A percentile compares a stretch with the other conserved stretches of the same genome.
Conservation (phyloP, 805 yeast genomes). For the Monosporozyma servazzii region DNA sequence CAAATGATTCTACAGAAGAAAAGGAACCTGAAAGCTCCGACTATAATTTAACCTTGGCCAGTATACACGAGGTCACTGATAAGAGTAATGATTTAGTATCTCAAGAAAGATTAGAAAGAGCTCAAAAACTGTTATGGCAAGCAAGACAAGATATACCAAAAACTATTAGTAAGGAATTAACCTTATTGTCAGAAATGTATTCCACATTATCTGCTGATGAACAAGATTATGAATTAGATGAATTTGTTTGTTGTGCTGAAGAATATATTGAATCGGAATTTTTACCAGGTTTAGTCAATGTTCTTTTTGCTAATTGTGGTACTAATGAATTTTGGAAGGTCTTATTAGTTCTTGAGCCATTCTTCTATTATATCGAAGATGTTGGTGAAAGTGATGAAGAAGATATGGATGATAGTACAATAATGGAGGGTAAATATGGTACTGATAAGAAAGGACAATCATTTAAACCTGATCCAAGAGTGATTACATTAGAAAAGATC, state of each 20-base stretch:
- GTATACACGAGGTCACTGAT: neutral
- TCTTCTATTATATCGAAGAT: constrained; percentile 31
- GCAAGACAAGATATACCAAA: constrained; percentile 31
- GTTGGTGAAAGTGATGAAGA: constrained; percentile 21
- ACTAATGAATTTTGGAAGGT: constrained; percentile 28
- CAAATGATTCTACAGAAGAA: neutral
- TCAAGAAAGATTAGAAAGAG: constrained; percentile 24
- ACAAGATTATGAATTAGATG: constrained; percentile 30
- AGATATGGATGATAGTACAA: constrained; percentile 7
- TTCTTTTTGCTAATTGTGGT: constrained; percentile 26
- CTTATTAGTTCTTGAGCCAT: constrained; percentile 30
- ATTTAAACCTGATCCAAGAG: constrained; percentile 29
- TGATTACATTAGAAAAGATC: constrained; percentile 29
- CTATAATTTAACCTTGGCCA: neutral
- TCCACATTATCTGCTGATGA: constrained; percentile 30
- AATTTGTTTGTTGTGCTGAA: constrained; percentile 32
- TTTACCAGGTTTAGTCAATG: constrained; percentile 27
- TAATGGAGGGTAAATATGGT: neutral
- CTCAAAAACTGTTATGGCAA: constrained; percentile 27
- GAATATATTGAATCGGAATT: constrained; percentile 30
- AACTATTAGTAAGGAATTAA: constrained; percentile 28
- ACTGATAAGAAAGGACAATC: constrained; percentile 6
- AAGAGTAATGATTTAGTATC: constrained; percentile 12
- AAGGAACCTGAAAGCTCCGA: neutral
- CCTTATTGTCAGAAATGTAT: constrained; percentile 30